A percentile compares a stretch with the other conserved stretches of the same genome.
Evolutionary conservation across 768 basidiomycete species (phyloP).

Genomic region (Boletellus ananiceps): DNA sequence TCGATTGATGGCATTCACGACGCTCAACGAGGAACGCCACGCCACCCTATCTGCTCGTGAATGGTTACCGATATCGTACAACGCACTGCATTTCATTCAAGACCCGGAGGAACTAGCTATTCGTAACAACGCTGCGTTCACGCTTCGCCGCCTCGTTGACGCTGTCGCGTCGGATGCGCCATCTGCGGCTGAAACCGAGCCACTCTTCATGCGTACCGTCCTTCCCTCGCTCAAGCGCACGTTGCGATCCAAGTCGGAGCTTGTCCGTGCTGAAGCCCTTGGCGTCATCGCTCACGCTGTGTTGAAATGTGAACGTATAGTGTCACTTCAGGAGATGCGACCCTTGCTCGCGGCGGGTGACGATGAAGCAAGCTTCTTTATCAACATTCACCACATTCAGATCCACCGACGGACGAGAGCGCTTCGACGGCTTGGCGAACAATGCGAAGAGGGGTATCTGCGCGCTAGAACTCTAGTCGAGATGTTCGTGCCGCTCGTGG

Average conservation of each 20-base stretch:
- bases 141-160: constrained; percentile 77
- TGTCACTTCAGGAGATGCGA: constrained; percentile 71
- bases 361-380: constrained; percentile 94
- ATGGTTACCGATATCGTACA: constrained; percentile 84
- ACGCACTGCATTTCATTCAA: constrained; percentile 80
- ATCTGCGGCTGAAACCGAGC: constrained; percentile 42
- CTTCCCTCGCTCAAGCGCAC: constrained; percentile 78
- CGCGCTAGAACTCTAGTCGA: constrained; percentile 69
- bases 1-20: constrained; percentile 69
- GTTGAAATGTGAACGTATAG: constrained; percentile 53
- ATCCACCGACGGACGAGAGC: constrained; percentile 85
- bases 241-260: constrained; percentile 73
- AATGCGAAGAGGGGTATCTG: constrained; percentile 60
- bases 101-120: constrained; percentile 86
- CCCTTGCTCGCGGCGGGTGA: constrained; percentile 81
- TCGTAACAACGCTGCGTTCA: constrained; percentile 71
- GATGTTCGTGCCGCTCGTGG: constrained; percentile 83
- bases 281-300: constrained; percentile 76
- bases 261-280: constrained; percentile 83
- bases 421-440: constrained; percentile 76
- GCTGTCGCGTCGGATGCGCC: constrained; percentile 33
- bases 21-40: constrained; percentile 66
- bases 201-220: constrained; percentile 57
- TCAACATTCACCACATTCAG: constrained; percentile 93
- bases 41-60: constrained; percentile 45